Percentiles rank a stretch among this genome's conserved stretches.
These are phyloP conservation scores for Boletus reticulatus DNA, from an alignment of 768 basidiomycete species.

Conservation along the genomic window DNA sequence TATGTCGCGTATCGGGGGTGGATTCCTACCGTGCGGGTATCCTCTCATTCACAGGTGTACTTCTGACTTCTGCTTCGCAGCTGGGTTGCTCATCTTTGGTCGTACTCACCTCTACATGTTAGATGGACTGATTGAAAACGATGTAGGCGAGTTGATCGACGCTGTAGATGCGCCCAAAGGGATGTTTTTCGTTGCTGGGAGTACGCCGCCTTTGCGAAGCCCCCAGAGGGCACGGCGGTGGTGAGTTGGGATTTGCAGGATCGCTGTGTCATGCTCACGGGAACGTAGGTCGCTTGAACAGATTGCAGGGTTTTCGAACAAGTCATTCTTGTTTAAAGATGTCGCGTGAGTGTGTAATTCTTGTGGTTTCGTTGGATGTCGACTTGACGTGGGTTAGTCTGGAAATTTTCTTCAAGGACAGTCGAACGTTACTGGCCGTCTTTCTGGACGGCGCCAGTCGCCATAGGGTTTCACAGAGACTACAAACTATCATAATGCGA, in stretches of 20 bases:
- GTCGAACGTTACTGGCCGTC: slow-evolving; percentile 80
- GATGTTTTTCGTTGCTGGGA: slow-evolving; percentile 82
- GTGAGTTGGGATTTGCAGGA: slow-evolving; percentile 39
- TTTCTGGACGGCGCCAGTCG: slow-evolving; percentile 71
- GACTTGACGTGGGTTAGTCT: slow-evolving; percentile 45
- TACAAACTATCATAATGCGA: slow-evolving; percentile 47
- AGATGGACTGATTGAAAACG: slow-evolving; percentile 83
- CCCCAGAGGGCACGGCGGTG: slow-evolving; percentile 81
- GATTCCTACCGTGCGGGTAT: slow-evolving; percentile 80
- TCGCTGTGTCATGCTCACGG: slow-evolving; percentile 1
- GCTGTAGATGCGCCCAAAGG: slow-evolving; percentile 81
- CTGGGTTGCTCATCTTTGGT: slow-evolving; percentile 87
- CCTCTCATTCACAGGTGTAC: not conserved
- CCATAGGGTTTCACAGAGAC: slow-evolving; percentile 53
- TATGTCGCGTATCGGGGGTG: slow-evolving; percentile 85
- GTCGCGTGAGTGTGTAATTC: slow-evolving; percentile 65
- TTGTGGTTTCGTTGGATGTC: not conserved
- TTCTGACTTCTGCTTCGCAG: slow-evolving; percentile 28
- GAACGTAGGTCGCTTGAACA: slow-evolving; percentile 70
- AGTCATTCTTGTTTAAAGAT: slow-evolving; percentile 86
- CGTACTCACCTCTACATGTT: slow-evolving; percentile 85
- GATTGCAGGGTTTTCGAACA: slow-evolving; percentile 73
- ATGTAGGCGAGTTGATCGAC: slow-evolving; percentile 87
- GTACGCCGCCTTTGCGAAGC: slow-evolving; percentile 75
- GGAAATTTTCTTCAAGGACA: slow-evolving; percentile 92